Base-by-base conservation (phyloP, 2,329 filamentous ascomycete species). In the Dactylellina parvicollis region DNA sequence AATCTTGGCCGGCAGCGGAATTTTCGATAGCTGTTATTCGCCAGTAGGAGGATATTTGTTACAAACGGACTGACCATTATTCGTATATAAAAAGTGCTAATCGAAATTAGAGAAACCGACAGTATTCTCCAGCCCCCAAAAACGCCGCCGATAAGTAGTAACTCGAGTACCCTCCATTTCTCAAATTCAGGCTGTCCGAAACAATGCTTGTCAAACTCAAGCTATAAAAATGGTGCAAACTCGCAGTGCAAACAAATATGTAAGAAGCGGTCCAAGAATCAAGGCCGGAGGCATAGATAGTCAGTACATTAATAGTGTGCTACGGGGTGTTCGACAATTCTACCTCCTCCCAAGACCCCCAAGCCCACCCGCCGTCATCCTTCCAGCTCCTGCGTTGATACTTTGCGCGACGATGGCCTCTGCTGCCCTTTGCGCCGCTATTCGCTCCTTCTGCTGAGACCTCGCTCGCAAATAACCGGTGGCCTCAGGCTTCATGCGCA, bases 321-420 rank as follows among this genome's bases (percentile, higher is more conserved):
- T 28, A 60, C 10, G 4, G n/a, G 26, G 24, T 16, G 12, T 3
- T 4, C n/a, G 18, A 28, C 20, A 30, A 40, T 52, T 32, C 40
- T 67, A 77, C 61, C 75, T 70, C 46, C 75, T 73, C 32, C 66
- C 64, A 46, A 77, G 32, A 75, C 62, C 73, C 42, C 75, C 75
- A 56, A 77, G 56, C 4, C 77, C 57, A 24, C 73, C 76, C 9
- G 76, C 75, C 46, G 75, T 76, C 78, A 79, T 79, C 40, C 79
- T 79, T 20, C 84, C 84, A 49, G 80, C 83, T 36, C 85, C 85
- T 28, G 86, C 84, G 79, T 87, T 86, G 67, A 96, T 86, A 82
- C 94, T 98, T 83, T 97, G 93, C 80, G 90, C 88, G 60, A 99
- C 94, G 81, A 99, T 99, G 81, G 93, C 88, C 78, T 96, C 93